phyloP scores from a whole-genome alignment of 306 rosid species.

The Malus sylvestris region DNA sequence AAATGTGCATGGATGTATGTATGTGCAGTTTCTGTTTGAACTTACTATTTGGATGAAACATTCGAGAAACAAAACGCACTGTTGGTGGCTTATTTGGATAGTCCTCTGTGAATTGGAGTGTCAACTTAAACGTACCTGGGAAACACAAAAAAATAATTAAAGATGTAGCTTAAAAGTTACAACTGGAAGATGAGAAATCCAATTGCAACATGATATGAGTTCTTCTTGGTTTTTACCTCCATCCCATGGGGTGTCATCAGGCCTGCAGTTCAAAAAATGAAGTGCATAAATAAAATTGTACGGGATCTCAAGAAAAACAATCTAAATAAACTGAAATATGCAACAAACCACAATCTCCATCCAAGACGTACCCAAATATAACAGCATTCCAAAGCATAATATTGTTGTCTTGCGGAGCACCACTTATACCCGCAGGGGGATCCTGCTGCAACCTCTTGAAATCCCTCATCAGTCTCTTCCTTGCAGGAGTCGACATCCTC shows the following conservation, averaged over 20 bases:
- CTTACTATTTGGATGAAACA: conserved; percentile 99
- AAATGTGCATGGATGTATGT: not conserved
- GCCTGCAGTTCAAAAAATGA: conserved; percentile 48
- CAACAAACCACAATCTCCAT: conserved; percentile 1
- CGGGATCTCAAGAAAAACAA: not conserved
- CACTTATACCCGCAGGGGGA: conserved; percentile 95
- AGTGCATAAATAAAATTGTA: conserved; percentile 12
- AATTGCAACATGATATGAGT: conserved; percentile 2
- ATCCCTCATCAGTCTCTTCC: conserved; percentile 94
- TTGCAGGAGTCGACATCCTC: conserved; percentile 89
- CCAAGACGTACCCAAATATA: conserved; percentile 70
- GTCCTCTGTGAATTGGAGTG: conserved; percentile 86
- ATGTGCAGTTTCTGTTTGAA: conserved; percentile 1
- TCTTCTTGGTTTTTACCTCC: conserved; percentile 55
- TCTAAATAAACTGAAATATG: not conserved
- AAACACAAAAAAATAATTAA: conserved; percentile 11
- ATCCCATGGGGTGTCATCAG: conserved; percentile 98
- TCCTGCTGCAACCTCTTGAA: conserved; percentile 89
- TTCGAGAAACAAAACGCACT: conserved; percentile 91
- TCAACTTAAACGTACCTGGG: conserved; percentile 92
- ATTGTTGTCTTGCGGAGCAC: conserved; percentile 93
- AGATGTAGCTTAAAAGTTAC: not conserved
- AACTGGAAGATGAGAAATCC: not conserved
- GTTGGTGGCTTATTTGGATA: conserved; percentile 97
- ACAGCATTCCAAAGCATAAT: conserved; percentile 99